Conservation (phyloP, 306 rosid species). For the Castanospermum australe region DNA sequence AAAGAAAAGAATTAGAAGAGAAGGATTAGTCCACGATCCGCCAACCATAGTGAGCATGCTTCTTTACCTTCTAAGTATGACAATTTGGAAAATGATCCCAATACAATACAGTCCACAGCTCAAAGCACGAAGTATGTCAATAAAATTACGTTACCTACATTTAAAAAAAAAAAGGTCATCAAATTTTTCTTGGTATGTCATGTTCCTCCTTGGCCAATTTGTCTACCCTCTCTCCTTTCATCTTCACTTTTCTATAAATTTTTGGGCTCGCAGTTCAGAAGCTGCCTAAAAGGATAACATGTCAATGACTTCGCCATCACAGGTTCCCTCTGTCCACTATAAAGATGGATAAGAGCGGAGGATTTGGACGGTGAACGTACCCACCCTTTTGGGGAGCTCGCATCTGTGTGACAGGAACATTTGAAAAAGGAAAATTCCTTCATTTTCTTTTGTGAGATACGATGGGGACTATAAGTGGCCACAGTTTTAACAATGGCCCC, state of each 20-base stretch:
- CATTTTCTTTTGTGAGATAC: conserved; percentile 31
- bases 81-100: not conserved
- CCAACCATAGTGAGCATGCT: not conserved
- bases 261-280: not conserved
- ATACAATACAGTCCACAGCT: not conserved
- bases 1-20: not conserved
- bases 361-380: conserved; percentile 32
- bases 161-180: not conserved
- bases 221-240: not conserved
- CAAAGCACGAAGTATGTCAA: not conserved
- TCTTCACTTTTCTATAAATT: not conserved
- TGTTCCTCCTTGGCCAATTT: not conserved
- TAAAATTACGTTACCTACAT: not conserved
- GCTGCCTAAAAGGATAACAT: not conserved
- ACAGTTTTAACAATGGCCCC: conserved; percentile 31
- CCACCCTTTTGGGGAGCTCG: conserved; percentile 18
- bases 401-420: conserved; percentile 18
- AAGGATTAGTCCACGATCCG: not conserved
- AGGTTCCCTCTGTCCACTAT: not conserved
- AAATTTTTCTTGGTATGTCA: not conserved
- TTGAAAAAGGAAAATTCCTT: conserved; percentile 29
- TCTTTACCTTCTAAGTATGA: not conserved
- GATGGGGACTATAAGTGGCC: conserved; percentile 32
- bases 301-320: conserved; percentile 11
- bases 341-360: conserved; percentile 16